Evolutionary conservation across 1,284 basidiomycete genomes (phyloP).

Genomic region (Sanghuangporus baumii): DNA sequence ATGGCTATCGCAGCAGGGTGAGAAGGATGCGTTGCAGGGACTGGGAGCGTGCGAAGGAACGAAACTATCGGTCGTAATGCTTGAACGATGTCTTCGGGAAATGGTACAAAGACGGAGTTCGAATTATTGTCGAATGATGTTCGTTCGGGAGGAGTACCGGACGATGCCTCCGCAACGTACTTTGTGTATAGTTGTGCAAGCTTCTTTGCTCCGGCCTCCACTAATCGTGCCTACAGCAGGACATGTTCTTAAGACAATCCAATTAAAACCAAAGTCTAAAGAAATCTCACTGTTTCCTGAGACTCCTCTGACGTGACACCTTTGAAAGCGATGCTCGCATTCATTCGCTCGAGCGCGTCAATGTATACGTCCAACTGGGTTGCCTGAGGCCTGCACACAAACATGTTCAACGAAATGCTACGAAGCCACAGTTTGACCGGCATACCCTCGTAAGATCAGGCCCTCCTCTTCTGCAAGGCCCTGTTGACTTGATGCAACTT

Average conservation of each 20-base stretch:
- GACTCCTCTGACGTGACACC: conserved; percentile 47
- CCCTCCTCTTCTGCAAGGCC: conserved; percentile 74
- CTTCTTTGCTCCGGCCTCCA: conserved; percentile 77
- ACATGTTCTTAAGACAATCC: conserved; percentile 2
- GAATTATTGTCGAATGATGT: conserved; percentile 36
- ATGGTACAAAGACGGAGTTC: conserved; percentile 35
- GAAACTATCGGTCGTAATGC: conserved; percentile 56
- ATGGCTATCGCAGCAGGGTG: conserved; percentile 68
- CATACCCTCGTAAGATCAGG: conserved; percentile 68
- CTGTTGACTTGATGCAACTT: conserved; percentile 67
- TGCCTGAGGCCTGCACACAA: conserved; percentile 51
- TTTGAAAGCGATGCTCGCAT: conserved; percentile 75
- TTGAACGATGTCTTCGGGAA: conserved; percentile 48
- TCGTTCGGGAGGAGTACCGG: conserved; percentile 55
- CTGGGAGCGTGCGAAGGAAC: conserved; percentile 64
- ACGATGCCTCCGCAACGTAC: conserved; percentile 73
- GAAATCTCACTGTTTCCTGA: conserved; percentile 46
- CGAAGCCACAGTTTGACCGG: conserved; percentile 3
- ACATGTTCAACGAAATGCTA: background rate
- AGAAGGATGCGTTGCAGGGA: conserved; percentile 71
- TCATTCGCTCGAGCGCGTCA: conserved; percentile 66
- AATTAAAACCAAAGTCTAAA: background rate
- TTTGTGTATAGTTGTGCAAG: conserved; percentile 74
- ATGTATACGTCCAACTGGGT: conserved; percentile 59
- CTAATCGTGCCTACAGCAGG: conserved; percentile 51